These are phyloP conservation scores for Penicillium antarcticum DNA, from an alignment of 495 filamentous ascomycete genomes.

Conservation along the genomic window DNA sequence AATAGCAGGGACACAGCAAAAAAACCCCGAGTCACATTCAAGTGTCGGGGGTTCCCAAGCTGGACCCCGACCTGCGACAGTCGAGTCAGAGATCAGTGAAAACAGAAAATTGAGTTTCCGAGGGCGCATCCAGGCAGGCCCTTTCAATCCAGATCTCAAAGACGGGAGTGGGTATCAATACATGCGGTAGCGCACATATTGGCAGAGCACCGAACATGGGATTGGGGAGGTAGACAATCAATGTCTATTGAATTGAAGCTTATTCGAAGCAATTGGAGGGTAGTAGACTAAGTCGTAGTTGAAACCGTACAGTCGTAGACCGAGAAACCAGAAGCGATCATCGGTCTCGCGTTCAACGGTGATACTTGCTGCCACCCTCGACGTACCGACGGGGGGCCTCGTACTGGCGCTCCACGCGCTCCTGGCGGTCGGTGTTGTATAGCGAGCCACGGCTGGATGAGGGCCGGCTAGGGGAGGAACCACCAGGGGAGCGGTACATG, in stretches of 20 bases:
- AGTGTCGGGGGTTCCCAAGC: slow-evolving; percentile 1
- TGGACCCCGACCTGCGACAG: background rate
- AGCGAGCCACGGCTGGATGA: slow-evolving; percentile 42
- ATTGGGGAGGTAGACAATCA: slow-evolving; percentile 8
- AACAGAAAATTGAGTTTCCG: slow-evolving; percentile 2
- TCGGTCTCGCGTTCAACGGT: slow-evolving; percentile 23
- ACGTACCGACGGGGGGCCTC: slow-evolving; percentile 24
- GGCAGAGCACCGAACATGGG: no score
- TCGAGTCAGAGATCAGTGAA: slow-evolving; percentile 6
- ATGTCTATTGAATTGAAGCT: slow-evolving; percentile 16
- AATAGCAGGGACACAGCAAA: slow-evolving; percentile 3
- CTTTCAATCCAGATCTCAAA: slow-evolving; percentile 5
- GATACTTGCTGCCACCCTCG: slow-evolving; percentile 27
- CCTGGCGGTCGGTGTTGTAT: slow-evolving; percentile 35
- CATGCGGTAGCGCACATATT: background rate
- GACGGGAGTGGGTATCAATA: background rate
- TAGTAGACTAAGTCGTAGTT: background rate
- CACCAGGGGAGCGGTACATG: slow-evolving; percentile 32
- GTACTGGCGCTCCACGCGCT: slow-evolving; percentile 35
- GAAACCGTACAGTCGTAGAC: background rate
- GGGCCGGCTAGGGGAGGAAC: slow-evolving; percentile 28
- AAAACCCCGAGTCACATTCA: slow-evolving; percentile 1
- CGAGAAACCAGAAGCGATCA: background rate
- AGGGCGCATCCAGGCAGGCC: slow-evolving; percentile 21
- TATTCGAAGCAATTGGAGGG: slow-evolving; percentile 7